A percentile compares a stretch with the other conserved stretches of the same genome.
phyloP scores from a whole-genome alignment of 2,329 filamentous ascomycete genomes.

The Lachnellula hyalina region DNA sequence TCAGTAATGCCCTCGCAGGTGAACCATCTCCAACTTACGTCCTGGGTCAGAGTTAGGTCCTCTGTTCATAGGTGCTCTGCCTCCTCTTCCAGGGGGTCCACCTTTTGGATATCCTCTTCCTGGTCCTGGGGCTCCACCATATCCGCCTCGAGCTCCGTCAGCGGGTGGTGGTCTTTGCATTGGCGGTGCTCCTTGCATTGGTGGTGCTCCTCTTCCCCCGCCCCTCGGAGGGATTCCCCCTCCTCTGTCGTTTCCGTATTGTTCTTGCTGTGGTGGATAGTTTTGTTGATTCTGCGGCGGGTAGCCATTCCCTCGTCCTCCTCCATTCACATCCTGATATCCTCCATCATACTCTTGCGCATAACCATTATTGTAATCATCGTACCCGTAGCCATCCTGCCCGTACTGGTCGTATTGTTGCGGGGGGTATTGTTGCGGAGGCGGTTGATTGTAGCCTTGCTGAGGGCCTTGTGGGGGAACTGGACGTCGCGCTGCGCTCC shows the following conservation, averaged over 20 bases:
- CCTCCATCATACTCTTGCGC: conserved; percentile 24
- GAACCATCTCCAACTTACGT: conserved; percentile 27
- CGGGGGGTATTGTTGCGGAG: conserved; percentile 49
- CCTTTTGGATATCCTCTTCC: conserved; percentile 27
- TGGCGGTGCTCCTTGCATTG: conserved; percentile 22
- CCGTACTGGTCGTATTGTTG: conserved; percentile 50
- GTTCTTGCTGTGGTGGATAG: conserved; percentile 27
- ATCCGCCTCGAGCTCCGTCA: conserved; percentile 21
- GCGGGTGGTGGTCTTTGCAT: conserved; percentile 26
- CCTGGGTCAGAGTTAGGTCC: conserved; percentile 22
- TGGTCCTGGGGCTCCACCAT: conserved; percentile 13
- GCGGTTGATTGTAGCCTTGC: conserved; percentile 13
- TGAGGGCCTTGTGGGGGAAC: conserved; percentile 24
- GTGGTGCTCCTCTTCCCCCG: conserved; percentile 20
- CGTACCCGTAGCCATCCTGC: conserved; percentile 28
- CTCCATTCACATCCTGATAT: conserved; percentile 26
- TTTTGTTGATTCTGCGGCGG: conserved; percentile 23
- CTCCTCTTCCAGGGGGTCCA: conserved; percentile 21
- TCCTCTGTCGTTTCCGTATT: conserved; percentile 25
- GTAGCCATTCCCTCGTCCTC: conserved; percentile 26
- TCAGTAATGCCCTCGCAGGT: conserved; percentile 11
- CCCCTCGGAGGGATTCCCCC: conserved; percentile 19
- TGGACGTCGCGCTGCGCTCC: conserved; percentile 24
- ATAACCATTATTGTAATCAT: conserved; percentile 25
- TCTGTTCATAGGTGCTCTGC: conserved; percentile 22